phyloP scores from a whole-genome alignment of 2,329 filamentous ascomycete genomes.

The Harringtonia aguacate region DNA sequence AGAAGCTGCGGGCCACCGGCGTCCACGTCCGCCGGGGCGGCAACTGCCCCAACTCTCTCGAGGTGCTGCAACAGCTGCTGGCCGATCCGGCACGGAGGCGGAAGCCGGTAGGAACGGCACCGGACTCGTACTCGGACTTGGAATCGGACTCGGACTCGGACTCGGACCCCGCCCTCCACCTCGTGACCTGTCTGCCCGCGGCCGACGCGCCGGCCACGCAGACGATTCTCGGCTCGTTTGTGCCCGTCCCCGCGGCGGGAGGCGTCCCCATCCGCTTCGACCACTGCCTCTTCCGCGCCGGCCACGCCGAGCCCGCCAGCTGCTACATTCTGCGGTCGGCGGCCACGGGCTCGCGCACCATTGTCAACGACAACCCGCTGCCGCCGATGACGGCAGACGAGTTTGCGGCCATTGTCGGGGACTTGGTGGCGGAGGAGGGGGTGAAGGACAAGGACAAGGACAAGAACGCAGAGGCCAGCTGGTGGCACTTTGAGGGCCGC shows the following conservation, averaged over 20 bases:
- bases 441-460: neutral
- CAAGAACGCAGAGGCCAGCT: constrained; percentile 21
- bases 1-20: constrained; percentile 56
- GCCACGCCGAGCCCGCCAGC: constrained; percentile 46
- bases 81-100: no score
- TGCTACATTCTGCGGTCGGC: constrained; percentile 59
- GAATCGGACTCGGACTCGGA: no score
- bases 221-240: constrained; percentile 45
- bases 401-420: constrained; percentile 36
- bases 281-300: constrained; percentile 49
- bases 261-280: constrained; percentile 20
- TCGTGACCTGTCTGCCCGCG: constrained; percentile 45
- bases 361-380: constrained; percentile 59
- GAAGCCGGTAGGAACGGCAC: no score
- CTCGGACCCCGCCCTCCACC: constrained; percentile 27
- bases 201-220: constrained; percentile 35
- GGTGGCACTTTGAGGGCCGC: constrained; percentile 69
- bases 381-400: constrained; percentile 56
- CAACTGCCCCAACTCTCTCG: constrained; percentile 61
- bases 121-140: no score
- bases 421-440: constrained; percentile 19
- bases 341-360: constrained; percentile 50
- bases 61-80: constrained; percentile 58
- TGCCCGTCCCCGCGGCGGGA: constrained; percentile 11
- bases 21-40: constrained; percentile 55